Base-by-base conservation (phyloP, 1,139 yeast species). In the Taiozyma sp. region DNA sequence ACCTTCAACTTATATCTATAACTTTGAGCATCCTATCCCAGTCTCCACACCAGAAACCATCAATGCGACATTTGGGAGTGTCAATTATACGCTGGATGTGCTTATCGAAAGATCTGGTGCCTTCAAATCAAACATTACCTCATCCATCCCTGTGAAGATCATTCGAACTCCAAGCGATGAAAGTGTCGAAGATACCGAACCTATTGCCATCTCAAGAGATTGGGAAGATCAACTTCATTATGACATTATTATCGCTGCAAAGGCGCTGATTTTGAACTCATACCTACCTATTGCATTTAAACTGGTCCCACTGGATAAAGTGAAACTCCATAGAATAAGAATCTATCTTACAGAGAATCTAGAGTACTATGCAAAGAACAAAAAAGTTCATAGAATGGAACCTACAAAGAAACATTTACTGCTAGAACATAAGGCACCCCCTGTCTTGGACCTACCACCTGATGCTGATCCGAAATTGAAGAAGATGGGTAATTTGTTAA, bases 141-240 rank as follows among this genome's bases (percentile, higher is more conserved):
- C 91, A 1, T 73, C 75, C 53, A 68, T 80, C 45, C 88, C 88
- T 2, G 76, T 93, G 1, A 74, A 73, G 5, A 72, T 93, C 28
- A 79, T 93, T 7, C 74, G 99, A 56, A 77, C 90, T 0, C 93
- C 91, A 9, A 76, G 89, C 0, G 91, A 86, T 53, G 80, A 79
- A 44, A 87, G 89, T 49, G 76, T 85, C 42, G 98, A 93, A 65
- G 91, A 88, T 61, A 84, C 87, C 54, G 99, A 93, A 65, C 98
- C 99, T 0, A 93, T 93, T 49, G 88, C 90, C 6, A 90, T 93
- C 42, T 76, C 87, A 16, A 76, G 95, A 56, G 93, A 88, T 59
- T 93, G 99, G 99, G 98, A 93, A 66, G 91, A 88, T 64, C 90
- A 88, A 63, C 68, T 93, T 42, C 83, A 84, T 58, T 93, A 93